These are phyloP conservation scores for Pythium vanterpoolii DNA, from an alignment of 352 stramenopile species.

Conservation along the genomic window DNA sequence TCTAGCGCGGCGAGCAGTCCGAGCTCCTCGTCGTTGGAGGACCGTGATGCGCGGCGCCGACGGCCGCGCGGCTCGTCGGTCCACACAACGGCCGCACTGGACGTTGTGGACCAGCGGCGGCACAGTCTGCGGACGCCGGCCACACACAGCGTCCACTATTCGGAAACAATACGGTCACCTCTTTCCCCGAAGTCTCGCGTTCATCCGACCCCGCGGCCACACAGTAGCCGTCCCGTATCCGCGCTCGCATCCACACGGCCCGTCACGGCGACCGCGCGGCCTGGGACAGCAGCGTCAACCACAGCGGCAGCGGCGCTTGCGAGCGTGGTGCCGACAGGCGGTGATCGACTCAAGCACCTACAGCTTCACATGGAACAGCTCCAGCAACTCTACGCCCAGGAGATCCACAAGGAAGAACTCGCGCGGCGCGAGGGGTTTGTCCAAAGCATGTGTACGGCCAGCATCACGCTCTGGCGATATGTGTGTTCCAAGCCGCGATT, in stretches of 20 bases:
- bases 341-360: slow-evolving; percentile 35
- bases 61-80: slow-evolving; percentile 11
- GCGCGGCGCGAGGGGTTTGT: slow-evolving; percentile 30
- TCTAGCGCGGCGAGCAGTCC: background rate
- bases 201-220: background rate
- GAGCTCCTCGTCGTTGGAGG: background rate
- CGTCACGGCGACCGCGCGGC: background rate
- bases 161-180: background rate
- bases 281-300: background rate
- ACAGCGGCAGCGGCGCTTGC: slow-evolving; percentile 7
- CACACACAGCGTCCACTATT: slow-evolving; percentile 14
- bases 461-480: slow-evolving; percentile 45
- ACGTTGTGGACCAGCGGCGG: slow-evolving; percentile 2
- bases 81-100: slow-evolving; percentile 14
- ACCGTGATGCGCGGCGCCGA: background rate
- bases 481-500: slow-evolving; percentile 31
- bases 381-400: slow-evolving; percentile 39
- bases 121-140: background rate
- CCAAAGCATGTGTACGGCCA: slow-evolving; percentile 41
- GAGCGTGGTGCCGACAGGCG: slow-evolving; percentile 12
- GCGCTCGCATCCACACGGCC: background rate
- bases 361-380: slow-evolving; percentile 54
- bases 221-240: background rate
- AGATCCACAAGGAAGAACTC: slow-evolving; percentile 47
- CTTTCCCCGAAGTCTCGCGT: background rate